These are phyloP conservation scores for Reutealis trisperma DNA, from an alignment of 345 rosid species.

Conservation along the genomic window DNA sequence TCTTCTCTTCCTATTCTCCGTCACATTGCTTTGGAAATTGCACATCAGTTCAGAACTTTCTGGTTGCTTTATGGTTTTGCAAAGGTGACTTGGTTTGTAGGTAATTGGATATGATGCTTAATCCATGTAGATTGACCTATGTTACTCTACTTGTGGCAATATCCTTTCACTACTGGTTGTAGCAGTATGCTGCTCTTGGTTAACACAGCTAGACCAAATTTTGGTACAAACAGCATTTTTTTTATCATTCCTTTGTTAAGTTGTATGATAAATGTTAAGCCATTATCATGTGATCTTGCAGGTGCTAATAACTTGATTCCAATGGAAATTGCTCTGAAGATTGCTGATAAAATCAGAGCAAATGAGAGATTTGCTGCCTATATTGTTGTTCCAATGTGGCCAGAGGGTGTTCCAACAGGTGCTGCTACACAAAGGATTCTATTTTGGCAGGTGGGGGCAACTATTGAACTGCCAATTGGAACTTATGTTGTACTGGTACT, in stretches of 20 bases:
- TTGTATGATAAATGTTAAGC: conserved; percentile 9
- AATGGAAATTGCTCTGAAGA: conserved; percentile 95
- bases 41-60: no score
- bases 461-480: conserved; percentile 13
- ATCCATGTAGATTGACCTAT: no score
- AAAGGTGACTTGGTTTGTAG: no score
- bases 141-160: background rate
- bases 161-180: background rate
- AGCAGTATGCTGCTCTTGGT: background rate
- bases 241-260: background rate
- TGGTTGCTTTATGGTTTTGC: no score
- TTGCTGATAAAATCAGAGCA: conserved; percentile 83
- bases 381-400: conserved; percentile 95
- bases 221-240: background rate
- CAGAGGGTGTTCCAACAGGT: conserved; percentile 93
- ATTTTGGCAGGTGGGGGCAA: conserved; percentile 80
- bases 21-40: no score
- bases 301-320: conserved; percentile 96
- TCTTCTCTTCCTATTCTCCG: no score
- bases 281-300: conserved; percentile 29
- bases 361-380: conserved; percentile 90
- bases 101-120: background rate
- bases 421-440: conserved; percentile 89
- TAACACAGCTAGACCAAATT: background rate
- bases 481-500: background rate